These are phyloP conservation scores for Leccinum glutinopallens DNA, from an alignment of 1,284 basidiomycete species.

Conservation along the genomic window DNA sequence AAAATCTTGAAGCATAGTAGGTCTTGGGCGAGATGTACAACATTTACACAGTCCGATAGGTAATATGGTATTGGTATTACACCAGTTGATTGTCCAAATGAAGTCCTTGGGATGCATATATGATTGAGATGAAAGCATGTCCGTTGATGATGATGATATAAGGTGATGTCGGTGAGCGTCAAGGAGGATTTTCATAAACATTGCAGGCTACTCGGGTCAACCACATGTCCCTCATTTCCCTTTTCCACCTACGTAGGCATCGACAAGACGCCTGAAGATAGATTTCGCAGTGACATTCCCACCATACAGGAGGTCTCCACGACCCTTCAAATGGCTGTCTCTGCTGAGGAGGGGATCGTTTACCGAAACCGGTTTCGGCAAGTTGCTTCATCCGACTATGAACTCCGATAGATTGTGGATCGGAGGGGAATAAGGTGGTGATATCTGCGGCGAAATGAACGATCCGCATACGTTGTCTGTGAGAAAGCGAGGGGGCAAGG, in stretches of 20 bases:
- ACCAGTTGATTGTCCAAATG: slow-evolving; percentile 16
- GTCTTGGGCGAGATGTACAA: slow-evolving; percentile 4
- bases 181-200: slow-evolving; percentile 23
- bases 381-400: slow-evolving; percentile 7
- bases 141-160: slow-evolving; percentile 2
- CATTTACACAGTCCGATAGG: not conserved
- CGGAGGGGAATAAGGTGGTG: slow-evolving; percentile 51
- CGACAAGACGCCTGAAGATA: slow-evolving; percentile 20
- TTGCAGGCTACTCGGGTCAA: slow-evolving; percentile 33
- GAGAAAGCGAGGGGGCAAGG: slow-evolving; percentile 60
- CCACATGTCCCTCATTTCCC: slow-evolving; percentile 36
- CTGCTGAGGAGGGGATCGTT: slow-evolving; percentile 12
- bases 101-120: slow-evolving; percentile 7
- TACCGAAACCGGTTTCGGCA: slow-evolving; percentile 13
- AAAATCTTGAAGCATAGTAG: not conserved
- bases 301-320: slow-evolving; percentile 36
- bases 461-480: slow-evolving; percentile 56
- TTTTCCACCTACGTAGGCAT: slow-evolving; percentile 32
- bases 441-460: slow-evolving; percentile 53
- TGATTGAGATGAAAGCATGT: slow-evolving; percentile 6
- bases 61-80: slow-evolving; percentile 1
- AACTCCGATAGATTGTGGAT: slow-evolving; percentile 5
- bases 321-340: slow-evolving; percentile 27
- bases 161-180: slow-evolving; percentile 1
- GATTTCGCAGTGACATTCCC: slow-evolving; percentile 32